Evolutionary conservation across 176 grass and related monocot genomes (phyloP).

Genomic region (Lolium multiflorum): DNA sequence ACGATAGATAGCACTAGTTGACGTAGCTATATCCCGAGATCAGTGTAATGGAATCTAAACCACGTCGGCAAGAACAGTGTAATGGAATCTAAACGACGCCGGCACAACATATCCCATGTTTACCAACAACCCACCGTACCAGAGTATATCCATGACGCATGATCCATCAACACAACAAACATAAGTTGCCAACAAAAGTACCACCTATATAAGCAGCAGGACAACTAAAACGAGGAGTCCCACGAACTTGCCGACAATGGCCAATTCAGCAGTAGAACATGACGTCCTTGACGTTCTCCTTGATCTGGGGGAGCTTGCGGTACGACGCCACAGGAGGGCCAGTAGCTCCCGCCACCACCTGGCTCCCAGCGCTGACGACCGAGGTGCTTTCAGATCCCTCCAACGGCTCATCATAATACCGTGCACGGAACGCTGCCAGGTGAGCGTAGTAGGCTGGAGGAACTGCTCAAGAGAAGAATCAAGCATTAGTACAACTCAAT

Average conservation of each 20-base stretch:
- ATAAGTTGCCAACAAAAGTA: not conserved
- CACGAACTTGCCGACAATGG: not conserved
- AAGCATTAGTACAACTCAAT: not conserved
- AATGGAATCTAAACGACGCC: too few species aligned
- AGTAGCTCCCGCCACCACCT: not conserved
- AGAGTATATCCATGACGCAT: not conserved
- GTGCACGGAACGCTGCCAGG: slow-evolving; percentile 70
- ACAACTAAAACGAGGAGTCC: not conserved
- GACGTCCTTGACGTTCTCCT: slow-evolving; percentile 66
- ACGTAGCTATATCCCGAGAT: too few species aligned
- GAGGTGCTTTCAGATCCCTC: slow-evolving; percentile 45
- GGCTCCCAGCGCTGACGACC: not conserved
- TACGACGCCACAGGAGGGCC: slow-evolving; percentile 13
- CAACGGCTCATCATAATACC: slow-evolving; percentile 56
- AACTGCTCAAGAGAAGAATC: slow-evolving; percentile 44
- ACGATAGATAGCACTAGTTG: too few species aligned
- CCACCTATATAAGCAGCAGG: not conserved
- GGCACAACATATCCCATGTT: too few species aligned
- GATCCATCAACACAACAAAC: not conserved
- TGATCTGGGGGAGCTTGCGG: slow-evolving; percentile 56
- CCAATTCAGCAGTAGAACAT: slow-evolving; percentile 76
- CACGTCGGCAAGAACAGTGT: too few species aligned
- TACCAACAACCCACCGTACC: too few species aligned
- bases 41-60: too few species aligned
- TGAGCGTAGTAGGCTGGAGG: slow-evolving; percentile 89